phyloP scores from a whole-genome alignment of 2,329 filamentous ascomycete genomes.

The Fusarium vanettenii region DNA sequence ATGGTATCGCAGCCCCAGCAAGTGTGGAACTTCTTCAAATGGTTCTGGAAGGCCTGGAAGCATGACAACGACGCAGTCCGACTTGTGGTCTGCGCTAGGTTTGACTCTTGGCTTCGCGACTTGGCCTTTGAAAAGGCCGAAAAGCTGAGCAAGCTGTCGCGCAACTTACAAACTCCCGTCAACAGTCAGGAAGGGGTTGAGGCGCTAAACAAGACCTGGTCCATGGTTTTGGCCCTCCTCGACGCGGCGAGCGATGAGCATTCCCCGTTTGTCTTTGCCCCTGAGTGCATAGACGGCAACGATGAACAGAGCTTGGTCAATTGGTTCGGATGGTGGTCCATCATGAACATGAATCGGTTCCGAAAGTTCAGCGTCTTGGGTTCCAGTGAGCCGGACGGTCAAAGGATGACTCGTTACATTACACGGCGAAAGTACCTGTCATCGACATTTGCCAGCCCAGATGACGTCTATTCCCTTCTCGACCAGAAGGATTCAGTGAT shows the following conservation, averaged over 20 bases:
- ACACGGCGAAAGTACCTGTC: slow-evolving; percentile 47
- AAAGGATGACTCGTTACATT: slow-evolving; percentile 41
- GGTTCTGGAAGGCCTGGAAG: slow-evolving; percentile 45
- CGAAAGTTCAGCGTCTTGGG: slow-evolving; percentile 68
- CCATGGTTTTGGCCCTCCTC: slow-evolving; percentile 33
- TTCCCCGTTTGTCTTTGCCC: slow-evolving; percentile 57
- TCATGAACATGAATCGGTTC: slow-evolving; percentile 60
- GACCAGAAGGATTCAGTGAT: slow-evolving; percentile 4
- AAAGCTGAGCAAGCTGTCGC: not conserved
- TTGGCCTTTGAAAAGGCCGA: slow-evolving; percentile 38
- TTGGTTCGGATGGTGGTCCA: slow-evolving; percentile 72
- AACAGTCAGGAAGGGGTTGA: slow-evolving; percentile 23
- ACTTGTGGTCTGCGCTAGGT: slow-evolving; percentile 46
- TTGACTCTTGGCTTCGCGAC: slow-evolving; percentile 46
- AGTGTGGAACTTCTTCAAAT: slow-evolving; percentile 51
- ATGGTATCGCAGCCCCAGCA: slow-evolving; percentile 52
- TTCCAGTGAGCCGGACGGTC: slow-evolving; percentile 46
- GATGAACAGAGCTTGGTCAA: slow-evolving; percentile 73
- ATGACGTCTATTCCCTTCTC: slow-evolving; percentile 37
- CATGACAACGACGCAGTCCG: slow-evolving; percentile 25
- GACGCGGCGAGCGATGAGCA: slow-evolving; percentile 16
- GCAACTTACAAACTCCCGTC: not conserved
- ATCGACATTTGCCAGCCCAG: slow-evolving; percentile 52
- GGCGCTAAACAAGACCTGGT: slow-evolving; percentile 39
- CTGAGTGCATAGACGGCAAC: slow-evolving; percentile 62